phyloP scores from a whole-genome alignment of 2,329 filamentous ascomycete species.

The Verruconis gallopava region DNA sequence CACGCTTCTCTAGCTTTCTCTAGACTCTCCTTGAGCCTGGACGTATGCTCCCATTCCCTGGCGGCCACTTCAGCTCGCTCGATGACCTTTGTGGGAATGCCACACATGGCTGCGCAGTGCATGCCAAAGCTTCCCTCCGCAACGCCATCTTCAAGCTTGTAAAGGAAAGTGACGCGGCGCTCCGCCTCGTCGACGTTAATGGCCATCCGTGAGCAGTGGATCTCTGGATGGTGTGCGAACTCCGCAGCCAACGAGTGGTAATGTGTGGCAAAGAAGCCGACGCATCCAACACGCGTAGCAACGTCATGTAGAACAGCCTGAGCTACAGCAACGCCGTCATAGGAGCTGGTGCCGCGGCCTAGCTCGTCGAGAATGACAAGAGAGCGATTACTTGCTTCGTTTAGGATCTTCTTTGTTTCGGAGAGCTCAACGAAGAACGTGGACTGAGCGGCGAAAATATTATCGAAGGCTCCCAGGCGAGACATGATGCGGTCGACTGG shows the following conservation, averaged over 20 bases:
- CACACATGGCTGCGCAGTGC: constrained; percentile 98
- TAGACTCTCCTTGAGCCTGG: constrained; percentile 73
- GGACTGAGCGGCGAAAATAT: constrained; percentile 94
- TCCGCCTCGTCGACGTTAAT: constrained; percentile 82
- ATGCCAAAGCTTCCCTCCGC: constrained; percentile 97
- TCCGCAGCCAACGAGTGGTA: constrained; percentile 91
- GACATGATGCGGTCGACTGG: constrained; percentile 98
- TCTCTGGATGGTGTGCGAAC: constrained; percentile 80
- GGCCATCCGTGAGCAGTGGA: constrained; percentile 77
- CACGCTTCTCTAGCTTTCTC: constrained; percentile 69
- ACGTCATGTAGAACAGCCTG: constrained; percentile 96
- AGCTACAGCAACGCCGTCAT: constrained; percentile 91
- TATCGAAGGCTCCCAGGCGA: constrained; percentile 91
- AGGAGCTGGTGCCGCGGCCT: constrained; percentile 85
- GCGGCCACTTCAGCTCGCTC: constrained; percentile 80
- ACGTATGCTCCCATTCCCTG: constrained; percentile 89
- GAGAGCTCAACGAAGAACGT: constrained; percentile 97
- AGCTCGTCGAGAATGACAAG: constrained; percentile 95
- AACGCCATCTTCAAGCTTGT: constrained; percentile 84
- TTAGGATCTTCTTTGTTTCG: constrained; percentile 95
- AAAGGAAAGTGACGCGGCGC: constrained; percentile 87
- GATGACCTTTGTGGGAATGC: constrained; percentile 72
- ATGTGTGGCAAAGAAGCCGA: constrained; percentile 96
- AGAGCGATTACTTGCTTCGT: constrained; percentile 84
- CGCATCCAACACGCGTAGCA: constrained; percentile 79